Evolutionary conservation across 257 asterid species (phyloP).

Genomic region (Plantago major): DNA sequence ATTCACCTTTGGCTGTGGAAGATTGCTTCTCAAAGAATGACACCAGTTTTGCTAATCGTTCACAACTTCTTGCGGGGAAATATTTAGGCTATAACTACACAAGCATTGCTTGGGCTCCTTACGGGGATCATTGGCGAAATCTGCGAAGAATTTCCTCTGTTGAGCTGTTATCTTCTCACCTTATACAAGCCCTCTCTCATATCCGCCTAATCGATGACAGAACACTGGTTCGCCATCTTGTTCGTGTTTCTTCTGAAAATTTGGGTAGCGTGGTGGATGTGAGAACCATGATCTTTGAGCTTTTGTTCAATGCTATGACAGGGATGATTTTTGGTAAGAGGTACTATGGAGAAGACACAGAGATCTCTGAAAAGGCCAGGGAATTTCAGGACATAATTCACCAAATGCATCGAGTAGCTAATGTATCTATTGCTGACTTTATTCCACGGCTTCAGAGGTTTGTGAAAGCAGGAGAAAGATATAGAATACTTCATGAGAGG

Average conservation of each 20-base stretch:
- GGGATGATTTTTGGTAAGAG: not conserved
- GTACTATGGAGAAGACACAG: not conserved
- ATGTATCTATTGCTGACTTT: not conserved
- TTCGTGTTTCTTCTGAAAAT: not conserved
- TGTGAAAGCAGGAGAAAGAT: not conserved
- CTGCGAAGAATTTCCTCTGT: not conserved
- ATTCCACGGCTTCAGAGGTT: conserved; percentile 2
- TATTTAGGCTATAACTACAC: not conserved
- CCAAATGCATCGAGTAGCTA: not conserved
- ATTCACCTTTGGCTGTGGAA: not conserved
- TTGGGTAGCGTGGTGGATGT: not conserved
- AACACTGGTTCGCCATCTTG: not conserved
- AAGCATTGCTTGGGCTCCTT: conserved; percentile 4
- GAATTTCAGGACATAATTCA: not conserved
- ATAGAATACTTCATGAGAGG: conserved; percentile 2
- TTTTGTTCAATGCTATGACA: conserved; percentile 1
- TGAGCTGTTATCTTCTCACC: not conserved
- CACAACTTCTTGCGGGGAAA: not conserved
- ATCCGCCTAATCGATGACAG: not conserved
- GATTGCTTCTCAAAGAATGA: not conserved
- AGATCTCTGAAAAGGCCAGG: not conserved
- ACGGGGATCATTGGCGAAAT: conserved; percentile 3
- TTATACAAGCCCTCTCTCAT: not conserved
- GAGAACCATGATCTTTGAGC: conserved; percentile 2
- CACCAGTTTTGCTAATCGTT: not conserved